Base-by-base conservation (phyloP, 352 stramenopile species). In the Peronospora farinosa region DNA sequence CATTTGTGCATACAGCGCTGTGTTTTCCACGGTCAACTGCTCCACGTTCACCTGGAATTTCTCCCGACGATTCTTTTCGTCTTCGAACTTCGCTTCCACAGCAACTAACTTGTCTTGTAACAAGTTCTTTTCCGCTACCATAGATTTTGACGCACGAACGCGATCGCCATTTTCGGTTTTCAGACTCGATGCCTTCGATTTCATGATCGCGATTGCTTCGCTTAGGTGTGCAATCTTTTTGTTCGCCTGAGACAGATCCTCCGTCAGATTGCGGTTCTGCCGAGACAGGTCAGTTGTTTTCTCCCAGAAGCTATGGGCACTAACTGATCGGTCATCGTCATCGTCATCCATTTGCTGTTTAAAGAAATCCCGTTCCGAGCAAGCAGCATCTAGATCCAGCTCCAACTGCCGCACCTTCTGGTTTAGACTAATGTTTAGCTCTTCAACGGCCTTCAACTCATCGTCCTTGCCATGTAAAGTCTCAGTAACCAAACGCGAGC, bases 1-100 rank as follows among this genome's bases (percentile, higher is more conserved):
- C 84, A 95, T 91, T 57, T 92, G 81, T 9, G 81, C 82, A 41
- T 95, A 90, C 53, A 92, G 38, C 4, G 84, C 79, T 7, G 78
- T 92, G 48, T 92, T 95, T 39, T 93, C 83, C 15, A 88, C 77
- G 2, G 80, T 88, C 11, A 93, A 50, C 47, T 93, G 83, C 59
- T 93, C 78, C 9, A 89, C 74, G 25, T 85, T 82, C n/a, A 93
- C 76, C 55, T 93, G 78, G 51, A 93, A 93, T 42, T 93, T 78
- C 55, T 93, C 80, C 15, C 80, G 71, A 1, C 80, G 79, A 9
- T 71, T 61, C 58, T 90, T 90, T 42, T 93, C 83, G 30, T 90
- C 78, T 30, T 86, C 71, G 43, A 88, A 86, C 48, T 86, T 89
- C 11, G 58, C 59, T 28, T 91, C 76, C 54, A 92, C 73, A 11